Evolutionary conservation across 129 eudicot genomes (phyloP).

Genomic region (Solidago caesia): DNA sequence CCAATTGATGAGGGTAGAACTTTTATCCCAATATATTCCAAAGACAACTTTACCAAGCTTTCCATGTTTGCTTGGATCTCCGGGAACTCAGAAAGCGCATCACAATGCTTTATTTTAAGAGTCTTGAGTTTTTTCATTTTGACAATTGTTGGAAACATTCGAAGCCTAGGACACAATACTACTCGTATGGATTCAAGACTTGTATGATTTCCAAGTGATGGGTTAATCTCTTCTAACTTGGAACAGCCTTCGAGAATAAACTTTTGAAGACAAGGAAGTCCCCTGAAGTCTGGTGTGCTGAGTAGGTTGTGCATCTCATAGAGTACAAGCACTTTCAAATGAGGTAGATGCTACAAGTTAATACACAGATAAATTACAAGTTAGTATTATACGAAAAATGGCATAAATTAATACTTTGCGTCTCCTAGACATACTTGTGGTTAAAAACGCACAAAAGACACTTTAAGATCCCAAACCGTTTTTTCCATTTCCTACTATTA

Average conservation of each 20-base stretch:
- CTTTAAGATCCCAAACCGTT: no score
- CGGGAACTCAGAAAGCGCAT: background rate
- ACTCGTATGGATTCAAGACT: background rate
- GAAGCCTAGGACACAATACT: background rate
- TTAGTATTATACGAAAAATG: no score
- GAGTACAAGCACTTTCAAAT: background rate
- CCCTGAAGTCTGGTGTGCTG: slow-evolving; percentile 20
- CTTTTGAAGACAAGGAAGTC: background rate
- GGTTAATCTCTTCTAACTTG: slow-evolving; percentile 4
- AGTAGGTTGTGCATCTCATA: background rate
- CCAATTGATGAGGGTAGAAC: background rate
- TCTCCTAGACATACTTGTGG: no score
- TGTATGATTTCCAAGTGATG: slow-evolving; percentile 16
- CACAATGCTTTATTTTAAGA: accelerated
- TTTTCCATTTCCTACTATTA: no score
- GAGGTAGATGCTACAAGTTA: slow-evolving; percentile 6
- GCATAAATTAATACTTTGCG: no score
- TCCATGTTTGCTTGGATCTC: background rate
- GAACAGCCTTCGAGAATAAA: background rate
- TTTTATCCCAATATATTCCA: background rate
- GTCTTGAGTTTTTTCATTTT: background rate
- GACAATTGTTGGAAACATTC: background rate
- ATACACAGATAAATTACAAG: no score
- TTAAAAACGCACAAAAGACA: no score
- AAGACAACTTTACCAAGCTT: background rate